These are phyloP conservation scores for Corchorus olitorius DNA, from an alignment of 345 rosid species.

Conservation along the genomic window DNA sequence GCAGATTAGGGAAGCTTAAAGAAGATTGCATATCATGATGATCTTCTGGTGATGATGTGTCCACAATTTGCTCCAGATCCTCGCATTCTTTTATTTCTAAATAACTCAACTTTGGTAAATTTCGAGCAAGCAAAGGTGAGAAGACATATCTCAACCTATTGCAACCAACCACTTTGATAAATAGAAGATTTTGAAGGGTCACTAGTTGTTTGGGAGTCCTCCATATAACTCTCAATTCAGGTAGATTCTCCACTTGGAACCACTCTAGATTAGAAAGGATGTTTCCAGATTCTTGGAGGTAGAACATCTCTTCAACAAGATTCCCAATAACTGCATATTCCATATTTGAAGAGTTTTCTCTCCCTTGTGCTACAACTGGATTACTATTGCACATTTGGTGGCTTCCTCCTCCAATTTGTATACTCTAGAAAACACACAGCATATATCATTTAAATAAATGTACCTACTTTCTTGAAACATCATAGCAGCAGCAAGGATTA, in stretches of 20 bases:
- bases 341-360: no score
- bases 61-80: neutral
- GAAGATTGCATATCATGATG: neutral
- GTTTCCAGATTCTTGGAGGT: neutral
- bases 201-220: neutral
- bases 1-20: neutral
- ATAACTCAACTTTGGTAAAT: neutral
- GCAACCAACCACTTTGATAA: neutral
- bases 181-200: neutral
- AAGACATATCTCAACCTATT: neutral
- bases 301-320: neutral
- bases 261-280: neutral
- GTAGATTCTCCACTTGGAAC: neutral
- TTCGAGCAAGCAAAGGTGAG: neutral
- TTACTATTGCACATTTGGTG: no score
- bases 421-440: no score
- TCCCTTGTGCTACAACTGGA: no score
- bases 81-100: neutral
- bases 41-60: neutral
- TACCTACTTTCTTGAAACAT: no score
- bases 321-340: no score
- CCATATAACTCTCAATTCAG: neutral
- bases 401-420: no score
- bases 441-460: no score
- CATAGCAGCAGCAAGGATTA: no score